These are phyloP conservation scores for Ceratobasidium papillatum DNA, from an alignment of 1,284 basidiomycete species.

Conservation along the genomic window DNA sequence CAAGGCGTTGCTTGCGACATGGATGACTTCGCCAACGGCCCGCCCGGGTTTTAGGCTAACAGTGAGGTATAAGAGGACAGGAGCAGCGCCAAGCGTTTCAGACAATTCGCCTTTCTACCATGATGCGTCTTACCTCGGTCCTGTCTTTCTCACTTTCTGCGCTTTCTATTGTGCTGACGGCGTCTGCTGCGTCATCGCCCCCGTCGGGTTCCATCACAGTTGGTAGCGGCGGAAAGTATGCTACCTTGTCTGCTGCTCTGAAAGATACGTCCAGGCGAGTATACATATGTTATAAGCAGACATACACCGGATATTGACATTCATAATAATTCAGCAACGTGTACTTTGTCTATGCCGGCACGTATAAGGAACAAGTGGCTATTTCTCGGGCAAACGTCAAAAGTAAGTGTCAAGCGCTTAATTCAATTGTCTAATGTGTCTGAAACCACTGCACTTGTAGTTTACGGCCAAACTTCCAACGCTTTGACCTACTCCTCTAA, in stretches of 20 bases:
- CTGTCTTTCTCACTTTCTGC: slow-evolving; percentile 8
- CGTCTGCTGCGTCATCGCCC: slow-evolving; percentile 3
- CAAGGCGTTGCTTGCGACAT: neutral
- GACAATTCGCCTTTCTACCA: neutral
- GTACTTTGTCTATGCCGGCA: slow-evolving; percentile 45
- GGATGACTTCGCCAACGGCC: neutral
- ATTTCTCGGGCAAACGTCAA: slow-evolving; percentile 42
- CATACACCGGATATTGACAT: neutral
- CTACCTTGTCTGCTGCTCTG: slow-evolving; percentile 44
- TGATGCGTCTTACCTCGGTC: neutral
- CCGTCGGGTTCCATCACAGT: slow-evolving; percentile 43
- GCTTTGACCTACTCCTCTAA: slow-evolving; percentile 37
- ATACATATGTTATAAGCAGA: too few species aligned
- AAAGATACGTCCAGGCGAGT: slow-evolving; percentile 42
- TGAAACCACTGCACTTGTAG: neutral
- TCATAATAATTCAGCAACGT: slow-evolving; percentile 29
- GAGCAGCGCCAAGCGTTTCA: neutral
- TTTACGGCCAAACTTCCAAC: slow-evolving; percentile 40
- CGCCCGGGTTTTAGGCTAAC: neutral
- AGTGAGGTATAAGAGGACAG: neutral
- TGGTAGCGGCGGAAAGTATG: slow-evolving; percentile 42
- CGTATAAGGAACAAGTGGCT: slow-evolving; percentile 40
- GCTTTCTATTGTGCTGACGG: slow-evolving; percentile 12
- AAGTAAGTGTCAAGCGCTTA: neutral
- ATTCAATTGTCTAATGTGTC: neutral